A percentile compares a stretch with the other conserved stretches of the same genome.
Conservation (phyloP, 768 basidiomycete genomes). For the Cytidiella melzeri region DNA sequence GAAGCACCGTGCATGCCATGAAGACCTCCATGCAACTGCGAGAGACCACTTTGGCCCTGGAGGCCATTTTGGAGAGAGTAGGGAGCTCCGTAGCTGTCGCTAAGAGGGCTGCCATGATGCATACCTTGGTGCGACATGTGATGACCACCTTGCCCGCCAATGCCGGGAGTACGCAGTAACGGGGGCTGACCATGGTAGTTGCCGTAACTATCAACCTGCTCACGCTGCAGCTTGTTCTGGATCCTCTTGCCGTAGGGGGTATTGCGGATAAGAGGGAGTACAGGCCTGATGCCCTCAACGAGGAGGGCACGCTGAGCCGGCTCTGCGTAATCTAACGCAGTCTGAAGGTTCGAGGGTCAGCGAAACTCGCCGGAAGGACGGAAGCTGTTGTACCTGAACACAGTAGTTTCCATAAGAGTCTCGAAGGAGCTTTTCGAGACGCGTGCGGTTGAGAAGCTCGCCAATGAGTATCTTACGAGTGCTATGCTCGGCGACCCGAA, state of each 20-base stretch:
- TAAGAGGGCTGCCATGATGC: constrained; percentile 45
- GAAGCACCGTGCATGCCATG: constrained; percentile 62
- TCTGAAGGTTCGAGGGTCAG: constrained; percentile 42
- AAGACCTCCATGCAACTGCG: constrained; percentile 26
- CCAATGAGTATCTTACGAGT: constrained; percentile 94
- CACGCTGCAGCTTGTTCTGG: constrained; percentile 96
- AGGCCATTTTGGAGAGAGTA: constrained; percentile 52
- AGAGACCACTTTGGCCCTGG: constrained; percentile 42
- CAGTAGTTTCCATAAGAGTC: constrained; percentile 98
- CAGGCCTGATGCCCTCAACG: constrained; percentile 97
- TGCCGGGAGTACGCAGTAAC: constrained; percentile 52
- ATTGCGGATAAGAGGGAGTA: constrained; percentile 95
- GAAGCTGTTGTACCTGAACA: constrained; percentile 75
- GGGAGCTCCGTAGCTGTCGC: constrained; percentile 59
- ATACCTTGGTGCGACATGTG: constrained; percentile 48
- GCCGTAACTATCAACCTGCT: constrained; percentile 40
- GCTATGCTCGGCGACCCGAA: constrained; percentile 94
- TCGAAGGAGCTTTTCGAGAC: constrained; percentile 90
- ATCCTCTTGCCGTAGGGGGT: constrained; percentile 99
- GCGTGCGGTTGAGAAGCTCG: constrained; percentile 89
- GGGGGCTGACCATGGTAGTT: constrained; percentile 56
- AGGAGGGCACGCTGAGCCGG: constrained; percentile 87
- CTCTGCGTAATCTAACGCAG: constrained; percentile 96
- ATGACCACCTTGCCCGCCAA: constrained; percentile 39
- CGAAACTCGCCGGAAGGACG: too few relatives aligned